Percentiles rank a stretch among this genome's conserved stretches.
Evolutionary conservation across 257 asterid genomes (phyloP).

Genomic region (Jaltomata sinuosa): DNA sequence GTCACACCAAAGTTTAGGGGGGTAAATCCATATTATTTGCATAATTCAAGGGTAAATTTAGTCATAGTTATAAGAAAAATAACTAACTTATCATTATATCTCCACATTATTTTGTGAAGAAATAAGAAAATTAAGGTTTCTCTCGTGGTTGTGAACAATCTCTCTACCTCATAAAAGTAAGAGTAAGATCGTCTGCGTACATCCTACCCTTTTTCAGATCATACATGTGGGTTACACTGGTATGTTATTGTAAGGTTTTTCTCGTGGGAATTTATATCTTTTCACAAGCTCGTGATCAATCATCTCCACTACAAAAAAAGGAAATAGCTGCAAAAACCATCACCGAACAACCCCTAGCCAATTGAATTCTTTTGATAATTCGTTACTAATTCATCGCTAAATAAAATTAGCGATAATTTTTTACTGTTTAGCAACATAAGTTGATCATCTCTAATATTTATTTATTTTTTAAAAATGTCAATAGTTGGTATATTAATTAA

Average conservation of each 20-base stretch:
- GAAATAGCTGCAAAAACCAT: neutral
- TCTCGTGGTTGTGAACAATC: neutral
- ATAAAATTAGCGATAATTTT: neutral
- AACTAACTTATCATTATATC: neutral
- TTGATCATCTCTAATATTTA: neutral
- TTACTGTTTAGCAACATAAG: neutral
- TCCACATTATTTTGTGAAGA: neutral
- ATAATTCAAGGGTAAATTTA: neutral
- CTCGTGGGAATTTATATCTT: neutral
- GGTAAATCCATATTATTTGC: neutral
- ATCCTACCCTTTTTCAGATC: fast-evolving
- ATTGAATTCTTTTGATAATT: neutral
- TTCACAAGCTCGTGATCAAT: neutral
- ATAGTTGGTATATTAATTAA: neutral
- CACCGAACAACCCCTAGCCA: neutral
- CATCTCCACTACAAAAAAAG: neutral
- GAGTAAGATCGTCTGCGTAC: neutral
- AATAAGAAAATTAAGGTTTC: neutral
- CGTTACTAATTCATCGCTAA: neutral
- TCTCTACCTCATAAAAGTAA: fast-evolving
- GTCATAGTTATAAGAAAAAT: neutral
- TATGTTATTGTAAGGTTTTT: neutral
- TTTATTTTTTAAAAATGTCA: neutral
- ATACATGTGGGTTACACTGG: neutral
- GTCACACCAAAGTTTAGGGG: neutral